These are phyloP conservation scores for Fusarium protoensiforme DNA, from an alignment of 2,329 filamentous ascomycete species.

Conservation along the genomic window DNA sequence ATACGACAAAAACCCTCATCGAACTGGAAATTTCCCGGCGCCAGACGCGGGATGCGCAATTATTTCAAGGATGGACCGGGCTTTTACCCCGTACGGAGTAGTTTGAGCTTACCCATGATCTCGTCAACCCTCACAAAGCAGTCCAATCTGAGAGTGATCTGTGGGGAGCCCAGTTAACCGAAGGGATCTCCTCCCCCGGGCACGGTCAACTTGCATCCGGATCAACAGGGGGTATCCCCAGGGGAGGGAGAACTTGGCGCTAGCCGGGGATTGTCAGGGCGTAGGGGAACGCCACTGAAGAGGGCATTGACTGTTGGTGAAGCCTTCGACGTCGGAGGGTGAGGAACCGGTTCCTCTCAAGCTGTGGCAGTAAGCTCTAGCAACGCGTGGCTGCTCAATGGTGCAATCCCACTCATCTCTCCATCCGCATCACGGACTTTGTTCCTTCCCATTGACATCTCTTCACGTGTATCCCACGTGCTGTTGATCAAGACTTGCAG, in stretches of 20 bases:
- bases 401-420: neutral
- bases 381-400: neutral
- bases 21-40: neutral
- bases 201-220: neutral
- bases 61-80: neutral
- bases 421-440: neutral
- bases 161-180: neutral
- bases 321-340: neutral
- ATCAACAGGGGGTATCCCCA: neutral
- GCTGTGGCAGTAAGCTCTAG: neutral
- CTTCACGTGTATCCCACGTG: neutral
- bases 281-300: neutral
- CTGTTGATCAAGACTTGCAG: neutral
- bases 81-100: neutral
- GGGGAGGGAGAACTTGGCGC: neutral
- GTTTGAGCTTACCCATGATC: neutral
- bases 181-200: neutral
- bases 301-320: neutral
- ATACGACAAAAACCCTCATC: neutral
- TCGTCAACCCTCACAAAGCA: neutral
- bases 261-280: neutral
- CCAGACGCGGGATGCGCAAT: neutral
- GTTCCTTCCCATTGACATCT: neutral
- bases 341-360: neutral
- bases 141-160: slow-evolving; percentile 1